Evolutionary conservation across 139 green algal species (phyloP), one percentile per base, ranked within the genome.

Genomic region (Volvox africanus): DNA sequence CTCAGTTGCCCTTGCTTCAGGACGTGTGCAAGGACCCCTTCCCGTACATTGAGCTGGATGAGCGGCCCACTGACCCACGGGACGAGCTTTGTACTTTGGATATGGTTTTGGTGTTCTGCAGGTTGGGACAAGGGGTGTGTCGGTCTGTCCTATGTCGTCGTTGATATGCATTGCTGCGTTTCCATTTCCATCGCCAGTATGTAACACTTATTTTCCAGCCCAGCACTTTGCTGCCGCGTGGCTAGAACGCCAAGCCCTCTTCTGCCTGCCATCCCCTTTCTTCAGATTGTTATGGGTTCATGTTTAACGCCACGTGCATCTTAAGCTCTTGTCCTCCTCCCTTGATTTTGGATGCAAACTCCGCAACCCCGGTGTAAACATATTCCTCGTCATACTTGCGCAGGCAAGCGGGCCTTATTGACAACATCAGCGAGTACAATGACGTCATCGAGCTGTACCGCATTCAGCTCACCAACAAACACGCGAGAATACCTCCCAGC

Each of bases 401-500:
- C 85, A 85, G 87, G 61, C 87, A 91, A 33, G 87, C 76, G 11
- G 87, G 87, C 26, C 87, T 91, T 33, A 86, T 91, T 28, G 87
- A 91, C 87, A 91, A 91, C 76, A 79, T 91, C 76, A 50, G 22
- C 26, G 87, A 91, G 87, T 91, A 91, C 87, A 86, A 85, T 65
- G 87, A 91, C 87, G 87, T 91, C 76, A 91, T 91, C 12, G 87
- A 91, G 87, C 76, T 90, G 30, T 90, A 90, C 86, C 71, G 86
- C 12, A 30, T 90, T 28, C 86, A 90, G 86, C 36, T 89, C 73
- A 86, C 87, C 76, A 91, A 91, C 87, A 91, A 91, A 61, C 87
- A 91, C 50, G 87, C 76, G 17, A 61, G 87, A 16, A 79, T 91
- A 2, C 87, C 87, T 21, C 87, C 87, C 76, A 86, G 76, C 76